Evolutionary conservation across 768 basidiomycete genomes (phyloP).

Genomic region (Leccinum arenicola): DNA sequence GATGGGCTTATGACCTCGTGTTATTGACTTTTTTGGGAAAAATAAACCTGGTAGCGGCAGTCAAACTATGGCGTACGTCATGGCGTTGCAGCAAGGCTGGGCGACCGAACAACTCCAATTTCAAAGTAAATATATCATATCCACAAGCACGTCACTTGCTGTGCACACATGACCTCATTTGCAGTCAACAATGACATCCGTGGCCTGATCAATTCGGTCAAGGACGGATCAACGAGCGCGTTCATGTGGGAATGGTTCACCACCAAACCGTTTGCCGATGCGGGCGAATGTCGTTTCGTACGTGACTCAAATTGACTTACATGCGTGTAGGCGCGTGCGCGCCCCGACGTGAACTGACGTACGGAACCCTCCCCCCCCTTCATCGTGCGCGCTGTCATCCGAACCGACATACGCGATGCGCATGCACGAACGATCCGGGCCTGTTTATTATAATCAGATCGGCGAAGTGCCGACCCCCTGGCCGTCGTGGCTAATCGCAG

Average conservation of each 20-base stretch:
- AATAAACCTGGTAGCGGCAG: constrained; percentile 49
- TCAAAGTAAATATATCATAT: constrained; percentile 58
- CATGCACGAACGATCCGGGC: neutral
- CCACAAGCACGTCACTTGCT: neutral
- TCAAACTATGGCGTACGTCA: constrained; percentile 94
- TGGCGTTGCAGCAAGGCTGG: constrained; percentile 90
- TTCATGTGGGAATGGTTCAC: constrained; percentile 98
- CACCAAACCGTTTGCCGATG: constrained; percentile 76
- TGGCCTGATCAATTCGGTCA: constrained; percentile 81
- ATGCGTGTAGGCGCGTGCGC: neutral
- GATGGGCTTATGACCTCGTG: neutral
- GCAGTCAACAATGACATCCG: constrained; percentile 80
- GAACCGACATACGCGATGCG: neutral
- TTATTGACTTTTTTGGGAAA: neutral
- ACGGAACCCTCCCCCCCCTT: neutral
- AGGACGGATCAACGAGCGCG: constrained; percentile 81
- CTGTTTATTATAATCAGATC: constrained; percentile 46
- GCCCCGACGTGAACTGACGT: neutral
- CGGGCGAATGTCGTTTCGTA: constrained; percentile 80
- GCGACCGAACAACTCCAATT: constrained; percentile 60
- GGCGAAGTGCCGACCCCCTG: constrained; percentile 89
- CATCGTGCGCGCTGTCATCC: neutral
- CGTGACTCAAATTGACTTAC: constrained; percentile 24
- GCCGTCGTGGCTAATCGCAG: constrained; percentile 96
- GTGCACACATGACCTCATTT: neutral